Conservation (phyloP, 1,139 yeast genomes). For the Diutina scorzettiae region DNA sequence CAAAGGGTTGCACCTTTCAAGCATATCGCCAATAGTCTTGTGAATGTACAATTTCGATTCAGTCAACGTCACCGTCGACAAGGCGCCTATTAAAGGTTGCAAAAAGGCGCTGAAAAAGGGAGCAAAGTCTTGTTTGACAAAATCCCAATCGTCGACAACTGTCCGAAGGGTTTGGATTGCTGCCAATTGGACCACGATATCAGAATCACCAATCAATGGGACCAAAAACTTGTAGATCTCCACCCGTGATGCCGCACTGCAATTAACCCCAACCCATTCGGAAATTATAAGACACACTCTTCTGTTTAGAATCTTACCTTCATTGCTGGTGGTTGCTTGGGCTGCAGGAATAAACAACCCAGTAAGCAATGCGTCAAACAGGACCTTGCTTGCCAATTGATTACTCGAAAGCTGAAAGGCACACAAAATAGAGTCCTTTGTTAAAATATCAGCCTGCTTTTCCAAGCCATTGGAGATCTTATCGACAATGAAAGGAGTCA, state of each 20-base stretch:
- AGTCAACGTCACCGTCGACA: constrained; percentile 37
- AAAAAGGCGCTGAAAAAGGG: constrained; percentile 52
- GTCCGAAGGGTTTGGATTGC: constrained; percentile 62
- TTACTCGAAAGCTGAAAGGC: constrained; percentile 71
- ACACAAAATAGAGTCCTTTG: constrained; percentile 71
- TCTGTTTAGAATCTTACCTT: constrained; percentile 56
- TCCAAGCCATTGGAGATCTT: constrained; percentile 46
- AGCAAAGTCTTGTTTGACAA: constrained; percentile 51
- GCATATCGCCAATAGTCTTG: constrained; percentile 50
- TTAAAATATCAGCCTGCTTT: constrained; percentile 35
- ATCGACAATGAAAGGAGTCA: constrained; percentile 48
- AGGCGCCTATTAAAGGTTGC: constrained; percentile 31
- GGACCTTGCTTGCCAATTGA: constrained; percentile 50
- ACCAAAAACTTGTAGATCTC: constrained; percentile 47
- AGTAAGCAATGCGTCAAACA: constrained; percentile 48
- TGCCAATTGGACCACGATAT: constrained; percentile 64
- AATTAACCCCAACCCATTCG: constrained; percentile 70
- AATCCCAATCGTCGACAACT: constrained; percentile 80
- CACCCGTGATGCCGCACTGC: constrained; percentile 46
- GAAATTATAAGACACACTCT: constrained; percentile 64
- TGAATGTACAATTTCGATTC: constrained; percentile 69
- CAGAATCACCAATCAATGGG: constrained; percentile 35
- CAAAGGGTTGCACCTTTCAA: constrained; percentile 55
- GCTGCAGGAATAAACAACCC: constrained; percentile 63
- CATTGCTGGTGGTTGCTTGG: constrained; percentile 24